Evolutionary conservation across 306 rosid species (phyloP).

Genomic region (Hippophae gyantsensis): DNA sequence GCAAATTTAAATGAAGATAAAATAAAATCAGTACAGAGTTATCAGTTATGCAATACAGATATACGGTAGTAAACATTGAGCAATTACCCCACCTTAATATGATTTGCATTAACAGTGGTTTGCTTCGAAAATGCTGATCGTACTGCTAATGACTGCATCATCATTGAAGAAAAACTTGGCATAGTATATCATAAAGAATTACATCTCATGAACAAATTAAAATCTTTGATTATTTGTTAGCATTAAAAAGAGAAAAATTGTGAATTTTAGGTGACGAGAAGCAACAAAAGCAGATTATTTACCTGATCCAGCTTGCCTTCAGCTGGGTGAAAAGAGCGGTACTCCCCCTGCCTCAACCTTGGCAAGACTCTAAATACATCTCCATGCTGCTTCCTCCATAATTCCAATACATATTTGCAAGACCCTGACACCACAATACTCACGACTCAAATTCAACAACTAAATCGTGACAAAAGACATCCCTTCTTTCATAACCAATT

Average conservation of each 20-base stretch:
- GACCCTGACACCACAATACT: conserved; percentile 21
- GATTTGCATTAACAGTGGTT: conserved; percentile 10
- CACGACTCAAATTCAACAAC: not conserved
- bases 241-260: not conserved
- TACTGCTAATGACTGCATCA: conserved; percentile 26
- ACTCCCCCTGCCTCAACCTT: conserved; percentile 14
- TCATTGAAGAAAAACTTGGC: conserved; percentile 4
- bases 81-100: conserved; percentile 29
- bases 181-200: not conserved
- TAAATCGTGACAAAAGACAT: no score
- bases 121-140: conserved; percentile 12
- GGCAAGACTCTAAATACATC: conserved; percentile 19
- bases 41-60: not conserved
- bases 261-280: not conserved
- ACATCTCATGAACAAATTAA: conserved; percentile 1
- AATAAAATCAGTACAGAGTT: conserved; percentile 3
- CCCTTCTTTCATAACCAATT: no score
- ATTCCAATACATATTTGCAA: conserved; percentile 18
- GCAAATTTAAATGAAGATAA: conserved; percentile 22
- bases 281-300: not conserved
- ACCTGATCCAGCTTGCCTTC: conserved; percentile 13
- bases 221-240: not conserved
- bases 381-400: conserved; percentile 26
- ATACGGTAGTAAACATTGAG: conserved; percentile 1
- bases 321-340: conserved; percentile 9